Evolutionary conservation across 1,284 basidiomycete genomes (phyloP).

Genomic region (Rhizoctonia solani): DNA sequence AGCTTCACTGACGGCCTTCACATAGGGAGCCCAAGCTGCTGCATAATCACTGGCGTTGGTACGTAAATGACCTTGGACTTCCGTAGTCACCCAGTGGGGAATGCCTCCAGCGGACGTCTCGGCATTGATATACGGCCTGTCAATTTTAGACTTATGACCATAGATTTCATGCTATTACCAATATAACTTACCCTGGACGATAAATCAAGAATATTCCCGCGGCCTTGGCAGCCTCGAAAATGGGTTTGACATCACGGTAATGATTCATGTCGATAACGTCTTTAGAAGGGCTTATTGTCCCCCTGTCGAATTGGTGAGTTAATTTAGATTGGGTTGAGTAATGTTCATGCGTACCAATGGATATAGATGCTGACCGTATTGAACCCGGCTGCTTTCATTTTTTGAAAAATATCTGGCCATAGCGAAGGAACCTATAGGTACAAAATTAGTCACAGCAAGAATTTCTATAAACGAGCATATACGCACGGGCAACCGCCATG

Average conservation of each 20-base stretch:
- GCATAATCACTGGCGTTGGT: constrained; percentile 69
- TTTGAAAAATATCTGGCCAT: constrained; percentile 83
- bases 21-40: constrained; percentile 71
- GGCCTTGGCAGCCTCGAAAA: constrained; percentile 62
- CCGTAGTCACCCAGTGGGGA: constrained; percentile 74
- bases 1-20: constrained; percentile 62
- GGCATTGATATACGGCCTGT: constrained; percentile 61
- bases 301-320: constrained; percentile 68
- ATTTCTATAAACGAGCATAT: neutral
- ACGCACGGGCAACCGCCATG: constrained; percentile 67
- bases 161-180: neutral
- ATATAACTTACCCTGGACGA: constrained; percentile 55
- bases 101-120: constrained; percentile 82
- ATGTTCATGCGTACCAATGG: constrained; percentile 46
- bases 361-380: constrained; percentile 74
- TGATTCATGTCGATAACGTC: constrained; percentile 71
- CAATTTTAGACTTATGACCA: neutral
- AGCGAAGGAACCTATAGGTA: constrained; percentile 59
- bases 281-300: constrained; percentile 69
- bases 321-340: neutral
- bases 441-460: neutral
- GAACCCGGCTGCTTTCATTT: constrained; percentile 76
- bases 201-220: constrained; percentile 68
- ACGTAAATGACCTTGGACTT: constrained; percentile 66
- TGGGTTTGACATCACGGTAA: constrained; percentile 67